Evolutionary conservation across 2,329 filamentous ascomycete species (phyloP).

Genomic region (Cryphonectria radicalis): DNA sequence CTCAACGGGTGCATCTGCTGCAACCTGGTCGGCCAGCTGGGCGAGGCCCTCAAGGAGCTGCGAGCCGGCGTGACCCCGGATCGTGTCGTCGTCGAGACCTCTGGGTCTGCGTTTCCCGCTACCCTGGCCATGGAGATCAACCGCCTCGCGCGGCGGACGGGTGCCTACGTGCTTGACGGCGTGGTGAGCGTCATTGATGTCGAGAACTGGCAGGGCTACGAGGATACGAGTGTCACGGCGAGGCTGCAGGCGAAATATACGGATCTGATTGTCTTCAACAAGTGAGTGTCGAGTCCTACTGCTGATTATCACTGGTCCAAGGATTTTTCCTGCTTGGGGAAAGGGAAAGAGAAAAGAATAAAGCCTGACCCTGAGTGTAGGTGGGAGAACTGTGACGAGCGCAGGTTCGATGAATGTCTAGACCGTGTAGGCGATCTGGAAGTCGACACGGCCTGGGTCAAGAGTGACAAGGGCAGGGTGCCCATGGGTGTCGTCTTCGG

Average conservation of each 20-base stretch:
- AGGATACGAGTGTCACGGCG: constrained; percentile 88
- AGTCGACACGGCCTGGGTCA: constrained; percentile 80
- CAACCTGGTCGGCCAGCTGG: constrained; percentile 92
- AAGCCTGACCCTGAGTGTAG: constrained; percentile 1
- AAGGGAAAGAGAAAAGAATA: neutral
- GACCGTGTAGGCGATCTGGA: constrained; percentile 82
- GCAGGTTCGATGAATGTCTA: constrained; percentile 74
- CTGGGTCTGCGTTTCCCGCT: constrained; percentile 83
- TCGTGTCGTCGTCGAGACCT: constrained; percentile 92
- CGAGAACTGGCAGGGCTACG: constrained; percentile 93
- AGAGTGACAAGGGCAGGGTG: constrained; percentile 81
- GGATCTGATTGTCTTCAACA: constrained; percentile 89
- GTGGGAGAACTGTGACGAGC: constrained; percentile 78
- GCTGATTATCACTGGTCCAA: neutral
- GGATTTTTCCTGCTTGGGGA: neutral
- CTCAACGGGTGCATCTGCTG: constrained; percentile 99
- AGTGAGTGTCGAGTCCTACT: constrained; percentile 43
- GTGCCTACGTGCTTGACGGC: constrained; percentile 76
- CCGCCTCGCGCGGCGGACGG: constrained; percentile 71
- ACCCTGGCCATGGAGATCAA: constrained; percentile 92
- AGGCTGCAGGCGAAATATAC: constrained; percentile 88
- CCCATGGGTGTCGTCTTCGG: constrained; percentile 82
- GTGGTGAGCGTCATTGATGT: constrained; percentile 91
- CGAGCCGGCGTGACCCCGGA: constrained; percentile 65
- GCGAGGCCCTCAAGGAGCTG: constrained; percentile 78